Base-by-base conservation (phyloP, 495 filamentous ascomycete genomes). In the Hypomontagnella submonticulosa region DNA sequence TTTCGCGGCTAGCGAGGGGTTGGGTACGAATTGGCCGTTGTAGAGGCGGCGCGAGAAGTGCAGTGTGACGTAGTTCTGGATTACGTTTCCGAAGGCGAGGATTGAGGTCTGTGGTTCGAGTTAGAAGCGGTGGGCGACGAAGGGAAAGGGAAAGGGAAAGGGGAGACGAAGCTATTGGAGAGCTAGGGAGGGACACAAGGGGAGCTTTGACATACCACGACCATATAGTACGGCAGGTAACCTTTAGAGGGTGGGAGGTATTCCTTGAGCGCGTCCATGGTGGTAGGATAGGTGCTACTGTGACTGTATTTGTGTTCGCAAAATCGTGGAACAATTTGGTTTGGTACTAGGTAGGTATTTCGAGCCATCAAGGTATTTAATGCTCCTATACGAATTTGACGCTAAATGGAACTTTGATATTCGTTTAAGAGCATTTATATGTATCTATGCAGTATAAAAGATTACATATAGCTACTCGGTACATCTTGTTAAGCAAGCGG, bases 21-120 rank as follows among this genome's bases (percentile, higher is more conserved):
- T 83, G 6, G 73, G 73, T 18, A 83, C 75, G 71, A 82, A 83
- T 27, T 74, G 75, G 11, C 81, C 85, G 61, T 81, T 78, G 76
- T 97, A 98, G 69, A 97, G 85, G 68, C 90, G 87, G 1, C 83
- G 83, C 8, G 92, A 92, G 76, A 89, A 92, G 70, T 83, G 75
- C 7, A 90, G 76, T 3, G 92, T 94, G 15, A 74, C 50, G 79
- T 93, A 95, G 73, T 90, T 85, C 78, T 97, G 93, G 67, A 93
- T 64, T 18, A 85, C 87, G 82, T 98, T 98, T 69, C 83, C 87
- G 48, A 92, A 77, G 57, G 94, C 89, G 47, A 94, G 81, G 42
- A 90, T 71, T 46, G 90, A 90, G 67, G 94, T 81, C 91, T 95
- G 46, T 0, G 27, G 11, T 30, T 27, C 49, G n/a, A 34, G 40